Percentiles rank a stretch among this genome's conserved stretches.
These are phyloP conservation scores for Cercospora nicotianae DNA, from an alignment of 2,329 filamentous ascomycete genomes.

Conservation along the genomic window DNA sequence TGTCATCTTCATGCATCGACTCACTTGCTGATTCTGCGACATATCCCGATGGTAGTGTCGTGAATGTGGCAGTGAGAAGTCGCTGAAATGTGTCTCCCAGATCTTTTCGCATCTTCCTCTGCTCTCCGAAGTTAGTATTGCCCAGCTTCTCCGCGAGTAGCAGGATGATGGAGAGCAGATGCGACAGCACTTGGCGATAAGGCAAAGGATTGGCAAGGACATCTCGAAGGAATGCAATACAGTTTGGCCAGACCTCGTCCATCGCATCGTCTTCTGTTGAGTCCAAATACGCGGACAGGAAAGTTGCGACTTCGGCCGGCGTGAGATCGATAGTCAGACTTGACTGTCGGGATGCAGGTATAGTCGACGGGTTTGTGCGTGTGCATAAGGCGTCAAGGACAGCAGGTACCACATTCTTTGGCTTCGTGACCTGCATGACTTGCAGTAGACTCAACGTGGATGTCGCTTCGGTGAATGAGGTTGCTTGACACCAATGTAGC, in stretches of 20 bases:
- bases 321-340: constrained; percentile 82
- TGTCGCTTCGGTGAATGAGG: constrained; percentile 40
- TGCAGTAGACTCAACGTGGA: constrained; percentile 84
- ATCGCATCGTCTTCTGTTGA: constrained; percentile 95
- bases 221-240: constrained; percentile 85
- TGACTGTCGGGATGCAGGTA: constrained; percentile 79
- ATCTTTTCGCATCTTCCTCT: constrained; percentile 86
- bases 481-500: constrained; percentile 70
- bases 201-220: constrained; percentile 91
- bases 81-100: constrained; percentile 88
- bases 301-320: constrained; percentile 81
- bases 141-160: constrained; percentile 93
- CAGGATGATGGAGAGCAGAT: constrained; percentile 82
- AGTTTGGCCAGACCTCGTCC: constrained; percentile 97
- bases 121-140: constrained; percentile 96
- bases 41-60: constrained; percentile 49
- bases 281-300: constrained; percentile 84
- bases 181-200: constrained; percentile 84
- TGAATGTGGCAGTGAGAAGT: constrained; percentile 89
- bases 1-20: constrained; percentile 35
- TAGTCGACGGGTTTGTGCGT: constrained; percentile 77
- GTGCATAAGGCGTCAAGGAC: constrained; percentile 97
- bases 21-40: constrained; percentile 22
- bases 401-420: constrained; percentile 87
- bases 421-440: constrained; percentile 84